Conservation (phyloP, 2,329 filamentous ascomycete genomes). For the Fusarium sp. region DNA sequence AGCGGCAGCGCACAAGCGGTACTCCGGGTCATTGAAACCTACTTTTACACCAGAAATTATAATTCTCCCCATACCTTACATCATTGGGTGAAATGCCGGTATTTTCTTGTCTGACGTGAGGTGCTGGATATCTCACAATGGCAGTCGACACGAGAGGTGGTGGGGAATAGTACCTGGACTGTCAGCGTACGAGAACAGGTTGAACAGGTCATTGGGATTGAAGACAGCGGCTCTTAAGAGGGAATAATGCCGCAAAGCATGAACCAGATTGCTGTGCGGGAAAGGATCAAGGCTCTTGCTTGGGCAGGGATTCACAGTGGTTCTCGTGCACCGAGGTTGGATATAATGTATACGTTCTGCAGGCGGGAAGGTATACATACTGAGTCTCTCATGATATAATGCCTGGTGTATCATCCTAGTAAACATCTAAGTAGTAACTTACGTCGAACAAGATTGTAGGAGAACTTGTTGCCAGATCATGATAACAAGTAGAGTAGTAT, state of each 20-base stretch:
- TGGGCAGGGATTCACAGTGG: neutral
- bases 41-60: slow-evolving; percentile 3
- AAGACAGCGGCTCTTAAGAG: neutral
- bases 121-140: neutral
- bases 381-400: too few relatives aligned
- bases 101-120: neutral
- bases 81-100: neutral
- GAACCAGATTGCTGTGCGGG: neutral
- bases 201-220: neutral
- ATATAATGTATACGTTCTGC: too few relatives aligned
- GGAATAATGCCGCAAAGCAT: neutral
- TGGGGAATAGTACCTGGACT: neutral
- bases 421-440: too few relatives aligned
- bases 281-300: neutral
- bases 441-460: too few relatives aligned
- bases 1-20: neutral
- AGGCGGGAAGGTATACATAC: too few relatives aligned
- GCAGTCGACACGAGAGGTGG: neutral
- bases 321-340: too few relatives aligned
- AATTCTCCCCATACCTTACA: neutral
- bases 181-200: neutral
- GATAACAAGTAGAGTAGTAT: too few relatives aligned
- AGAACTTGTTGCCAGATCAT: too few relatives aligned
- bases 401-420: too few relatives aligned
- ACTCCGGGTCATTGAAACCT: neutral